phyloP scores from a whole-genome alignment of 495 filamentous ascomycete species.

The Daldinia loculata region DNA sequence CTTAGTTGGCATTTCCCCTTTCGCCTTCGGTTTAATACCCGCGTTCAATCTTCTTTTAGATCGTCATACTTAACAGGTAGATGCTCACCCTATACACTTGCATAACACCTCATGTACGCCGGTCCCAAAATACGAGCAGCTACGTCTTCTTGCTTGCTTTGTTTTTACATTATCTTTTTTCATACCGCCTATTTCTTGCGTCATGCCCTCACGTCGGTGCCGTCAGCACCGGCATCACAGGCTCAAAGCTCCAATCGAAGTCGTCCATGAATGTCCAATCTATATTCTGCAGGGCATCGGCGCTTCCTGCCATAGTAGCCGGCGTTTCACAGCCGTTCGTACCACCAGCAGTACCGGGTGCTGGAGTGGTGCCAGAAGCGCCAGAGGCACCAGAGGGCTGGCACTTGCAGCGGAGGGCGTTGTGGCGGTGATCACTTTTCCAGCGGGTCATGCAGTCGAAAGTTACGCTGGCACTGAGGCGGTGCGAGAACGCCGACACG shows the following conservation, averaged over 20 bases:
- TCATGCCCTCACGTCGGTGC: slow-evolving; percentile 18
- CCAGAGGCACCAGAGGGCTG: background rate
- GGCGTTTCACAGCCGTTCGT: slow-evolving; percentile 9
- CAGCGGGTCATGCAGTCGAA: slow-evolving; percentile 53
- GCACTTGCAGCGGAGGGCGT: slow-evolving; percentile 3
- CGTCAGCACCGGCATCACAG: slow-evolving; percentile 27
- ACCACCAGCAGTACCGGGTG: background rate
- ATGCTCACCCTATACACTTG: background rate
- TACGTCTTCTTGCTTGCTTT: background rate
- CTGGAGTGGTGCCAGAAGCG: background rate
- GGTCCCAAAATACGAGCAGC: background rate
- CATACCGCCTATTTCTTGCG: background rate
- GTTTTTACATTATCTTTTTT: background rate
- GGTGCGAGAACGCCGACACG: slow-evolving; percentile 45
- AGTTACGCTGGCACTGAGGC: slow-evolving; percentile 51
- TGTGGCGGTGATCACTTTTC: slow-evolving; percentile 43
- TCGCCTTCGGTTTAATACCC: background rate
- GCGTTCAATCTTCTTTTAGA: background rate
- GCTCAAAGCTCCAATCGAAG: slow-evolving; percentile 56
- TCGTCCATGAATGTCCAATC: slow-evolving; percentile 60
- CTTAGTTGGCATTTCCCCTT: background rate
- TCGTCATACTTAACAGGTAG: background rate
- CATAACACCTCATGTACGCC: background rate
- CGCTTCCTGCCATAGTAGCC: slow-evolving; percentile 6
- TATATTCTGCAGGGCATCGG: slow-evolving; percentile 49